phyloP scores from a whole-genome alignment of 805 yeast genomes.

The Starmera pachycereana region DNA sequence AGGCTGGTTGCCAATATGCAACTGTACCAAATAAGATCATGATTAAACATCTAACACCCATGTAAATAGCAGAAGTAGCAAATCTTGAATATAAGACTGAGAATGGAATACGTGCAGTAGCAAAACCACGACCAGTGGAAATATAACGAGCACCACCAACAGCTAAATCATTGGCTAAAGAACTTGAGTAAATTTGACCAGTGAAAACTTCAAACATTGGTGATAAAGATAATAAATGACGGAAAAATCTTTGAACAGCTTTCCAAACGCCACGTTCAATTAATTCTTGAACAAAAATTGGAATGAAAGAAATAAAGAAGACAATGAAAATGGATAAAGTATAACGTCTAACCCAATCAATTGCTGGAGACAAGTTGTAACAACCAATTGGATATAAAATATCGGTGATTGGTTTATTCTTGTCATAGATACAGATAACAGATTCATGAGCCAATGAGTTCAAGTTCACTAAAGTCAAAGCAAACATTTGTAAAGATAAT shows the following conservation, averaged over 20 bases:
- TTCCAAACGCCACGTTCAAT: constrained; percentile 77
- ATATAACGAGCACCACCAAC: constrained; percentile 85
- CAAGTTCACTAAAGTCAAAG: constrained; percentile 60
- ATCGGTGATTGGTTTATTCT: constrained; percentile 58
- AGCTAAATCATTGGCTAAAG: constrained; percentile 59
- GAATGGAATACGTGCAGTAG: constrained; percentile 71
- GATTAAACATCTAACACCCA: constrained; percentile 73
- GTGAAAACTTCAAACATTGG: constrained; percentile 80
- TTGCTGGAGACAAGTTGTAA: constrained; percentile 61
- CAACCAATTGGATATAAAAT: constrained; percentile 59
- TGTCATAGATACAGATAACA: constrained; percentile 57
- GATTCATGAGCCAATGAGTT: constrained; percentile 68
- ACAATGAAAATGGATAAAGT: constrained; percentile 75
- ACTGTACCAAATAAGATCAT: constrained; percentile 65
- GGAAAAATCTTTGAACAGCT: constrained; percentile 56
- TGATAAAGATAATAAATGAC: constrained; percentile 61
- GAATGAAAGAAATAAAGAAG: constrained; percentile 71
- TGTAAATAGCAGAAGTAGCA: constrained; percentile 73
- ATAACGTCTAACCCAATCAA: constrained; percentile 77
- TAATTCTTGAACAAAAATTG: constrained; percentile 69
- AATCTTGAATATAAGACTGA: constrained; percentile 65
- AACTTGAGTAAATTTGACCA: constrained; percentile 67
- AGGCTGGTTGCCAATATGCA: constrained; percentile 85
- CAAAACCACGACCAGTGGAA: constrained; percentile 82
- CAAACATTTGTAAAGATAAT: constrained; percentile 61